Base-by-base conservation (phyloP, 441 rosid species). In the Pelargonium cotyledonis region DNA sequence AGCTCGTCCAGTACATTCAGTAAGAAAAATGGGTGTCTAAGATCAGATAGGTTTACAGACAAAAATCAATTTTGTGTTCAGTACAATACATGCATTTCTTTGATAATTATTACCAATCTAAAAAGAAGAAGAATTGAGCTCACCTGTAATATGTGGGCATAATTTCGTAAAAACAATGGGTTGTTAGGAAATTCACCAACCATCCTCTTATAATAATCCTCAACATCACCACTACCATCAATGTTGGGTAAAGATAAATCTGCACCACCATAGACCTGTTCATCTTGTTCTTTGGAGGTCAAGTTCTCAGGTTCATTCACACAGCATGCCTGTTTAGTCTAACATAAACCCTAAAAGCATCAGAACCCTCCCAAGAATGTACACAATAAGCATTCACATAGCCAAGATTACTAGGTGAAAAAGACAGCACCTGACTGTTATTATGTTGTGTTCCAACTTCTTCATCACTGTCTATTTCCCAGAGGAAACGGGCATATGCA, bases 401-500 rank as follows among this genome's bases (percentile, higher is more conserved):
- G 49, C 66, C 44, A 29, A 8, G 19, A 67, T 0, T 16, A 11
- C 41, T 51, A 9, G 47, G 65, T 14, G 40, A 69, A 65, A 49
- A 43, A 70, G 41, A 73, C 47, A 72, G 68, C 65, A 88, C 91
- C 88, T 84, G 65, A 31, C n/a, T 19, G 16, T 70, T 49, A 68
- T 74, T 72, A 63, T 65, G 44, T 72, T 61, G 70, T 71, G 67
- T 26, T 10, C 0, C 49, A 26, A 77, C 76, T 55, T 73, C 80
- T 57, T 76, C 84, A 5, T 79, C 85, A 43, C 74, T 85, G 12
- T 75, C 89, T 65, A 82, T 38, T 77, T 88, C 95, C 98, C 98
- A 93, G 58, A 89, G 87, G 75, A 89, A 89, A 77, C 84, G 80
- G 10, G 96, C 97, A 82, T 90, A 86, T 69, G 95, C 96, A 2